Evolutionary conservation across 441 rosid species (phyloP), one percentile per base, ranked within the genome.

Genomic region (Isatis lusitanica): DNA sequence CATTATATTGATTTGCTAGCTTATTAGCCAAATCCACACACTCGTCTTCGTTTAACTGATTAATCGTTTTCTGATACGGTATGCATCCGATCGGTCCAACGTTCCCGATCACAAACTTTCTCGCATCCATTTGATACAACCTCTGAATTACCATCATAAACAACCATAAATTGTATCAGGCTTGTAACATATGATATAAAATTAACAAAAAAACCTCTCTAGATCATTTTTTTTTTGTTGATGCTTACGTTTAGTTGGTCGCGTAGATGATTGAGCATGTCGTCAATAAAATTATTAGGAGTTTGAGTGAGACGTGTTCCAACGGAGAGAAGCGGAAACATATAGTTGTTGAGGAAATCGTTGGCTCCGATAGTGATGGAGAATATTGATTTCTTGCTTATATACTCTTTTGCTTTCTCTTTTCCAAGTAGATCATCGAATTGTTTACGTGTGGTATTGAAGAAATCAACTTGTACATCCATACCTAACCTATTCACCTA

Each of bases 61-160:
- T 72, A 1, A 77, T 72, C 2, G 78, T 73, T 76, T 87, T 94
- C 75, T 94, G 95, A 63, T 92, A 89, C 0, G 98, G 97, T 63
- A 92, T 90, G 85, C 97, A 92, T 2, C 98, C 97, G 1, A 92
- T 81, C 0, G 97, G 98, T 18, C 98, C 97, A 2, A 94, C 97
- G 38, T 90, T 88, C 0, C 91, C 93, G 0, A 92, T 61, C 48
- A 89, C 91, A 76, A 94, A 89, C 70, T 94, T 94, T 64, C 98
- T 67, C 2, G 94, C 98, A 79, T 85, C 98, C 74, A 94, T 17
- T 56, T 74, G 71, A 68, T 94, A 92, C 7, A 94, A 83, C 70
- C 97, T 89, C 98, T 94, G 93, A 50, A 57, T 62, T 36, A 6
- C 30, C 21, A 52, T 8, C 42, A 66, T n/a, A 59, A 12, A 9